phyloP scores from a whole-genome alignment of 2,329 filamentous ascomycete genomes.

The Verticillium zaregamsianum region DNA sequence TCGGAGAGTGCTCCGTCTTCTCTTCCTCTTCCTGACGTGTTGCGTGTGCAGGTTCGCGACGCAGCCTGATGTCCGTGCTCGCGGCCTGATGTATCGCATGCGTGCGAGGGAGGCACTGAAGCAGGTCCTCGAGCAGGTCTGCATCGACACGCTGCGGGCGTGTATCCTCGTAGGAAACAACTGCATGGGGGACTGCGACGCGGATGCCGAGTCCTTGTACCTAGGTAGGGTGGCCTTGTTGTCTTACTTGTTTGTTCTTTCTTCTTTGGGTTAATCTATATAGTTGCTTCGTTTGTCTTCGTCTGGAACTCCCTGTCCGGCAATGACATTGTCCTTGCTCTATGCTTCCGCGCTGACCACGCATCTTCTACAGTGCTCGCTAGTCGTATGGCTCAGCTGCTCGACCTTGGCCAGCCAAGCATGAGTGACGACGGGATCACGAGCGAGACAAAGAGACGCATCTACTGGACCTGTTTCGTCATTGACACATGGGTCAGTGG shows the following conservation, averaged over 20 bases:
- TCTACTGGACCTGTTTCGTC: conserved; percentile 29
- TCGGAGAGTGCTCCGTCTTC: neutral
- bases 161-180: conserved; percentile 27
- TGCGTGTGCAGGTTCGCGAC: neutral
- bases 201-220: conserved; percentile 27
- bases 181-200: conserved; percentile 21
- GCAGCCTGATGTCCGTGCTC: neutral
- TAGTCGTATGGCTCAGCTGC: conserved; percentile 27
- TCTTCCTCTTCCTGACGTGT: neutral
- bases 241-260: too few relatives aligned
- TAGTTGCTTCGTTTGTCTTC: too few relatives aligned
- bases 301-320: too few relatives aligned
- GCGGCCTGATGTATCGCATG: neutral
- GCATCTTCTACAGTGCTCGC: conserved; percentile 14
- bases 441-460: conserved; percentile 23
- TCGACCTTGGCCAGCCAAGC: conserved; percentile 17
- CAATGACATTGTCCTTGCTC: neutral
- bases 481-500: conserved; percentile 29
- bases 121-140: conserved; percentile 23
- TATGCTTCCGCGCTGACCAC: neutral
- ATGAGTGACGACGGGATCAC: conserved; percentile 18
- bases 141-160: conserved; percentile 28
- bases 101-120: conserved; percentile 14
- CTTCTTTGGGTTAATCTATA: too few relatives aligned
- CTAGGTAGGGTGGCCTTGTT: conserved; percentile 22